These are phyloP conservation scores for Artomyces pyxidatus DNA, from an alignment of 768 basidiomycete genomes.

Conservation along the genomic window DNA sequence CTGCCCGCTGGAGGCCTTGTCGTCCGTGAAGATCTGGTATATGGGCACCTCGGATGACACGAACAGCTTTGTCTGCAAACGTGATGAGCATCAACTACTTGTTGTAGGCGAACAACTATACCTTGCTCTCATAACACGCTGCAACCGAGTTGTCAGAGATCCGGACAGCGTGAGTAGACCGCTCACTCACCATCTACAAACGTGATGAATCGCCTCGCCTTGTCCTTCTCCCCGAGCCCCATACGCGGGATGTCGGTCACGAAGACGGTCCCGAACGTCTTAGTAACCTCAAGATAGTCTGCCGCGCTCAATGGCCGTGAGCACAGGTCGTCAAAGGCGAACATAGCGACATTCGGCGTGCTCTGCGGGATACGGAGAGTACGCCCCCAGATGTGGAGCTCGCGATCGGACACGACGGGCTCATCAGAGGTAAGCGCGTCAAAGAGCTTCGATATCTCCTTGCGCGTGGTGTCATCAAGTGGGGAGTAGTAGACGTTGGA, in stretches of 20 bases:
- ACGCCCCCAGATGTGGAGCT: conserved; percentile 88
- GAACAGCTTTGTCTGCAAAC: conserved; percentile 74
- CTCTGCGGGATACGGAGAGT: conserved; percentile 71
- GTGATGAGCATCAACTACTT: background rate
- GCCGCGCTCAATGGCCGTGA: conserved; percentile 87
- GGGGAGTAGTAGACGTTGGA: conserved; percentile 92
- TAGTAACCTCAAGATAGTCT: conserved; percentile 92
- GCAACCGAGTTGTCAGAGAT: too few relatives aligned
- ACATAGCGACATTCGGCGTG: conserved; percentile 72
- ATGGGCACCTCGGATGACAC: conserved; percentile 91
- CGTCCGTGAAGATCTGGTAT: conserved; percentile 81
- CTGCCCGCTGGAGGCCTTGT: conserved; percentile 32
- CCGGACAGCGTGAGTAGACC: too few relatives aligned
- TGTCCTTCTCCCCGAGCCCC: conserved; percentile 80
- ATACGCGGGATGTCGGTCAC: conserved; percentile 83
- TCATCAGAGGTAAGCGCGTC: conserved; percentile 54
- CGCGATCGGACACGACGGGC: conserved; percentile 50
- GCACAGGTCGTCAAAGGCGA: conserved; percentile 81
- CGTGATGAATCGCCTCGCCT: conserved; percentile 92
- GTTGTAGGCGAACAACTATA: conserved; percentile 18
- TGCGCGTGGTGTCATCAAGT: conserved; percentile 49
- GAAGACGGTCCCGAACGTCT: conserved; percentile 82
- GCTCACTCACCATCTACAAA: conserved; percentile 83
- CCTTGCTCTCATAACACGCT: conserved; percentile 93
- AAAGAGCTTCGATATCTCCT: conserved; percentile 83